A percentile compares a stretch with the other conserved stretches of the same genome.
These are phyloP conservation scores for Candida golubevii DNA, from an alignment of 805 yeast species.

Conservation along the genomic window DNA sequence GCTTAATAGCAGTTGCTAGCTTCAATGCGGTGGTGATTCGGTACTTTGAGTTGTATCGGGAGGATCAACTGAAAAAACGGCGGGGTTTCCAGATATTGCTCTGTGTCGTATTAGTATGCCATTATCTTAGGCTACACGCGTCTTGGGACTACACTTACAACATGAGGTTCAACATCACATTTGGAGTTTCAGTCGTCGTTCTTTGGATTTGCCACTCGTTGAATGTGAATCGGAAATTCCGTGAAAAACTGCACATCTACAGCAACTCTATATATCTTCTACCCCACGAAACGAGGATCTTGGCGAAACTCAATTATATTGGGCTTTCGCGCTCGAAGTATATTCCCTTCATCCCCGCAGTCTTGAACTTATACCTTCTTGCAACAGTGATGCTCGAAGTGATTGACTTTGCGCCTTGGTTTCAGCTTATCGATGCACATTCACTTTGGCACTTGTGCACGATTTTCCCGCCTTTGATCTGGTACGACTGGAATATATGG, in stretches of 20 bases:
- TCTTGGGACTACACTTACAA: conserved; percentile 41
- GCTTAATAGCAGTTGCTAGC: conserved; percentile 32
- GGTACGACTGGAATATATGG: conserved; percentile 62
- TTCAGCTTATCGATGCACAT: conserved; percentile 78
- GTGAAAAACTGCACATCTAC: conserved; percentile 17
- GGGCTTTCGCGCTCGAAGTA: conserved; percentile 22
- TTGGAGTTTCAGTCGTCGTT: conserved; percentile 28
- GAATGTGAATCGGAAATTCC: conserved; percentile 15
- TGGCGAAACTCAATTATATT: conserved; percentile 28
- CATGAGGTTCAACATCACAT: conserved; percentile 25
- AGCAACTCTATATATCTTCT: conserved; percentile 35
- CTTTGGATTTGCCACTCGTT: conserved; percentile 36
- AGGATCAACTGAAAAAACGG: conserved; percentile 8
- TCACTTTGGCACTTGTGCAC: conserved; percentile 92
- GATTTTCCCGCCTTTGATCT: conserved; percentile 68
- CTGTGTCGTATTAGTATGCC: conserved; percentile 20
- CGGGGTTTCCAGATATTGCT: conserved; percentile 19
- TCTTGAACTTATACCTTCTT: conserved; percentile 30
- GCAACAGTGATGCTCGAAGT: conserved; percentile 32
- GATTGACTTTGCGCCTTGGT: conserved; percentile 33
- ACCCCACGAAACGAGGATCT: conserved; percentile 36
- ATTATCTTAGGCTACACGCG: conserved; percentile 23
- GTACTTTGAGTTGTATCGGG: conserved; percentile 25
- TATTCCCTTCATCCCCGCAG: conserved; percentile 35
- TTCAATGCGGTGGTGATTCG: conserved; percentile 33